Percentiles rank a stretch among this genome's conserved stretches.
These are phyloP conservation scores for Phalaenopsis hybrid DNA, from an alignment of 116 monocot genomes.

Conservation along the genomic window DNA sequence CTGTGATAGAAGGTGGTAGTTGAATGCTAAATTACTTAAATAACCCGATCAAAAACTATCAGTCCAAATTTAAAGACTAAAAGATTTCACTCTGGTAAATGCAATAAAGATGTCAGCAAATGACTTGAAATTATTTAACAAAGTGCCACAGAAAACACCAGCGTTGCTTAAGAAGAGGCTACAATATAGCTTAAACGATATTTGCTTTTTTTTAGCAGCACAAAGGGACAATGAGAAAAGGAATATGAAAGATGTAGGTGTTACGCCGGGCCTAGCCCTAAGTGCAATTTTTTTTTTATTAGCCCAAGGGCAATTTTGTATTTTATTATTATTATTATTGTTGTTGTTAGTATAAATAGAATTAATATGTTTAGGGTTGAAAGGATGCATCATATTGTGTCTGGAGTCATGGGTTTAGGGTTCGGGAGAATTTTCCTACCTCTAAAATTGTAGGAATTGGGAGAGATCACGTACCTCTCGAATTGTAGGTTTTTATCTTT, in stretches of 20 bases:
- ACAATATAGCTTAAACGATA: not conserved
- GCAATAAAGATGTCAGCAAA: not conserved
- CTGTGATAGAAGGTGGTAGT: not conserved
- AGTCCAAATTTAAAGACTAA: not conserved
- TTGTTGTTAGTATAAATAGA: too few species aligned
- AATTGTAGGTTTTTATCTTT: too few species aligned
- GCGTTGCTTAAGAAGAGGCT: not conserved
- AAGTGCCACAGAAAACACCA: not conserved
- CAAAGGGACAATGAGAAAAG: not conserved
- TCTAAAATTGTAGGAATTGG: too few species aligned
- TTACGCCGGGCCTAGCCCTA: too few species aligned
- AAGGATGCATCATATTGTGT: too few species aligned
- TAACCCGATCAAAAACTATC: not conserved
- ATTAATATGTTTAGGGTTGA: too few species aligned
- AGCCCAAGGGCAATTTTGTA: too few species aligned
- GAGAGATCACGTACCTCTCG: too few species aligned
- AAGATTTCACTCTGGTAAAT: not conserved
- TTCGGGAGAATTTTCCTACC: too few species aligned
- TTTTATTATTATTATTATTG: too few species aligned
- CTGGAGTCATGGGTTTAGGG: too few species aligned
- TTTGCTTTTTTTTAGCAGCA: not conserved
- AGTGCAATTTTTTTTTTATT: too few species aligned
- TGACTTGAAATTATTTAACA: not conserved
- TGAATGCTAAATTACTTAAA: slow-evolving; percentile 2
- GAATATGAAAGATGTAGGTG: not conserved